Evolutionary conservation across 345 rosid genomes (phyloP).

Genomic region (Gossypium rotundifolium): DNA sequence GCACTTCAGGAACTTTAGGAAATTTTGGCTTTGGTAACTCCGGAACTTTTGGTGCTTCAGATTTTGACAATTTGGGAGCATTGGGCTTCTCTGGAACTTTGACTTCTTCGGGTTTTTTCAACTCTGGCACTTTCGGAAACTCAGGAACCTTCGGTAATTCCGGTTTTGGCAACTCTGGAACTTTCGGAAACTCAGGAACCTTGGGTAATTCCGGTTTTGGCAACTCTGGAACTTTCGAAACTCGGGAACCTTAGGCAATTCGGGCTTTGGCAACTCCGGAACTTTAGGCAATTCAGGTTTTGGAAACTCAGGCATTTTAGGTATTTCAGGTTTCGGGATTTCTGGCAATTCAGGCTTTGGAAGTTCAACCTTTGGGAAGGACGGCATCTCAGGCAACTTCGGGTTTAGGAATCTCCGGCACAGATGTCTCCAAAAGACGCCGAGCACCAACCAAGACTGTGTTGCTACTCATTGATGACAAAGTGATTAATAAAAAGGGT

Average conservation of each 20-base stretch:
- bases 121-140: not conserved
- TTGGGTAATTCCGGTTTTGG: not conserved
- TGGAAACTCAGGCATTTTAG: slow-evolving; percentile 11
- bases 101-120: no score
- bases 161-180: not conserved
- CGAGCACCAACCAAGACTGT: not conserved
- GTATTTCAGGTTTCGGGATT: slow-evolving; percentile 11
- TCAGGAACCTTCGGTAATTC: not conserved
- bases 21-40: not conserved
- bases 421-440: not conserved
- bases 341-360: slow-evolving; percentile 26
- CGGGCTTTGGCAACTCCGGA: no score
- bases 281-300: not conserved
- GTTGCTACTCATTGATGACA: not conserved
- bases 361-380: slow-evolving; percentile 11
- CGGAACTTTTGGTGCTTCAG: no score
- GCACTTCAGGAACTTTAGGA: no score
- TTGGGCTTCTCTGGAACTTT: not conserved
- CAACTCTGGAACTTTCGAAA: not conserved
- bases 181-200: not conserved
- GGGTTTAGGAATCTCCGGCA: not conserved
- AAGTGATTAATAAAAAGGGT: not conserved
- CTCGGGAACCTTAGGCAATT: no score
- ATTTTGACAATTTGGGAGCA: no score
- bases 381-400: not conserved